Conservation (phyloP, 1,284 basidiomycete genomes). For the Tylopilus sp. region DNA sequence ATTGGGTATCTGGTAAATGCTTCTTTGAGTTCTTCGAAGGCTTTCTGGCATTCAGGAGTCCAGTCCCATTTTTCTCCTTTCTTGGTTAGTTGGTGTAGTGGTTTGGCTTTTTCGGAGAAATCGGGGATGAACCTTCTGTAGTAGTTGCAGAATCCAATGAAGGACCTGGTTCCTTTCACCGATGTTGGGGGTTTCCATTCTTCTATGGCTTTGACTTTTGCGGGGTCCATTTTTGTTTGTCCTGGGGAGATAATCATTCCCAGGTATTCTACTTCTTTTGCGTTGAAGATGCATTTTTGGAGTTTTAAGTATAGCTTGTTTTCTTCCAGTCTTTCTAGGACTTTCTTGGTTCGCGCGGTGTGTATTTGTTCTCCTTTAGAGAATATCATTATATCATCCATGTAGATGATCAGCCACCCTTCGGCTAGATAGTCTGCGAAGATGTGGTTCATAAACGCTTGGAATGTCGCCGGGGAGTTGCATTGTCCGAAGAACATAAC, state of each 20-base stretch:
- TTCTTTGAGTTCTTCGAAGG: not conserved
- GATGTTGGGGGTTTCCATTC: not conserved
- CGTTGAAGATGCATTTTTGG: not conserved
- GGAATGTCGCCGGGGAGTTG: too few relatives aligned
- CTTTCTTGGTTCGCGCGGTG: not conserved
- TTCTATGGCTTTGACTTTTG: not conserved
- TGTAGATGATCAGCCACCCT: too few relatives aligned
- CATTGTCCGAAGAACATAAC: too few relatives aligned
- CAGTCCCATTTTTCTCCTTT: not conserved
- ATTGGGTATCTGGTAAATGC: not conserved
- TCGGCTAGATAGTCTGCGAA: too few relatives aligned
- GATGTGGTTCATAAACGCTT: too few relatives aligned
- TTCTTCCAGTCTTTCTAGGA: not conserved
- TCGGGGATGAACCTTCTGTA: not conserved
- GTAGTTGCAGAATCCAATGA: not conserved
- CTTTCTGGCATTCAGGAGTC: not conserved
- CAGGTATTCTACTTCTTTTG: not conserved
- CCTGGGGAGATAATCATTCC: not conserved
- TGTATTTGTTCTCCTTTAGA: too few relatives aligned
- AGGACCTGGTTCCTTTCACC: not conserved
- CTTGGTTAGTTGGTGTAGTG: not conserved
- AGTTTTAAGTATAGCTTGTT: not conserved
- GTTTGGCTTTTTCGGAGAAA: not conserved
- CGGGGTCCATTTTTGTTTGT: not conserved
- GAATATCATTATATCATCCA: too few relatives aligned